These are phyloP conservation scores for Ophiognomonia clavigignenti-juglandacearum DNA, from an alignment of 2,329 filamentous ascomycete genomes.

Conservation along the genomic window DNA sequence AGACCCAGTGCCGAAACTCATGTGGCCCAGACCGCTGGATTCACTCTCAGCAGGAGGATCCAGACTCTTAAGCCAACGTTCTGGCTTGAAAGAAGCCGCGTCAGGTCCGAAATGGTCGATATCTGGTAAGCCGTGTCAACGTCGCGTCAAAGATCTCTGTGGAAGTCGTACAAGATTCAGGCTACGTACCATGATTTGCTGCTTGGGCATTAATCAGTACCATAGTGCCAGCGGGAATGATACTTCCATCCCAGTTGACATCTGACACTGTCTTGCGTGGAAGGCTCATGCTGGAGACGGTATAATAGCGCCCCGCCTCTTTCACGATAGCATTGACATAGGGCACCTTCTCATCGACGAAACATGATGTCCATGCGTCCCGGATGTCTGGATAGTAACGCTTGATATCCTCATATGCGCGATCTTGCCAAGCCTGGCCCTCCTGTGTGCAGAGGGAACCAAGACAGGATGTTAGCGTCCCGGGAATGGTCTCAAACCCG, in stretches of 20 bases:
- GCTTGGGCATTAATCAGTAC: conserved; percentile 51
- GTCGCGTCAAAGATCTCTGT: too few species aligned
- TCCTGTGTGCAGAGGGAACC: conserved; percentile 42
- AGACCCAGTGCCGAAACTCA: conserved; percentile 48
- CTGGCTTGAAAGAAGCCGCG: conserved; percentile 41
- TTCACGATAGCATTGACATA: conserved; percentile 45
- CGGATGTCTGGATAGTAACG: conserved; percentile 38
- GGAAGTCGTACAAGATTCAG: too few species aligned
- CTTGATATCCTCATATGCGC: conserved; percentile 47
- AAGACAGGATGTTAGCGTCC: conserved; percentile 46
- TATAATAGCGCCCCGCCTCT: conserved; percentile 49
- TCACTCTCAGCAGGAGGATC: conserved; percentile 29
- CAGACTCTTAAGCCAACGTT: conserved; percentile 39
- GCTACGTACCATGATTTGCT: conserved; percentile 44
- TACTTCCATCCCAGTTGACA: conserved; percentile 43
- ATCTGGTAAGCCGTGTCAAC: conserved; percentile 30
- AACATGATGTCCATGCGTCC: conserved; percentile 41
- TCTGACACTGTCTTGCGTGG: conserved; percentile 46
- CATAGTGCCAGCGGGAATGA: conserved; percentile 48
- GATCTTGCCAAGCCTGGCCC: conserved; percentile 46
- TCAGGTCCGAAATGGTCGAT: conserved; percentile 42
- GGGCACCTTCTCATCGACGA: conserved; percentile 41
- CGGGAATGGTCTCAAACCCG: conserved; percentile 50
- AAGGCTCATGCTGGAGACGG: conserved; percentile 47
- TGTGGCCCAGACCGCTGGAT: conserved; percentile 30